phyloP scores from a whole-genome alignment of 495 filamentous ascomycete species.

The Penicillium steckii region DNA sequence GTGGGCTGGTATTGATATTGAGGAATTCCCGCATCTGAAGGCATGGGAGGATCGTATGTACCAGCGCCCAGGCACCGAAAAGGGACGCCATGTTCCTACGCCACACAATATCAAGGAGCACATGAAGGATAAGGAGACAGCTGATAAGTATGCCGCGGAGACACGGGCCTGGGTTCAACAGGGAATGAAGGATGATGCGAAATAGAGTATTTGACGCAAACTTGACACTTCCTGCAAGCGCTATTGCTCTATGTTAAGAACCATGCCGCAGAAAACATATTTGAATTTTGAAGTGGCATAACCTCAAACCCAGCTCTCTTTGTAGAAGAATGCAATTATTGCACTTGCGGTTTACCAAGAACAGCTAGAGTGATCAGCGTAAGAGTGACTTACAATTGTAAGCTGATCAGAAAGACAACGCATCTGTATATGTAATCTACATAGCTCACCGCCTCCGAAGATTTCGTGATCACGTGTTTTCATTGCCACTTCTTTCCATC shows the following conservation, averaged over 20 bases:
- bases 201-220: too few relatives aligned
- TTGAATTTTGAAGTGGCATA: too few relatives aligned
- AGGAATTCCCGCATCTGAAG: constrained; percentile 74
- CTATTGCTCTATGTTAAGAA: too few relatives aligned
- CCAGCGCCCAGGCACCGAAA: constrained; percentile 66
- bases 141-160: constrained; percentile 52
- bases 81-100: constrained; percentile 74
- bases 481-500: constrained; percentile 10
- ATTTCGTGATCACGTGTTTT: background rate
- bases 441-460: background rate
- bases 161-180: constrained; percentile 59
- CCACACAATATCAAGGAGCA: constrained; percentile 62
- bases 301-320: too few relatives aligned
- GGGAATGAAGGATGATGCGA: constrained; percentile 60
- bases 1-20: constrained; percentile 73
- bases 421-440: background rate
- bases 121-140: constrained; percentile 51
- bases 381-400: too few relatives aligned
- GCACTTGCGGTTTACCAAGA: too few relatives aligned
- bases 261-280: too few relatives aligned
- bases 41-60: constrained; percentile 72
- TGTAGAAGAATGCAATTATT: too few relatives aligned
- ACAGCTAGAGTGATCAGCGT: too few relatives aligned
- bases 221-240: too few relatives aligned
- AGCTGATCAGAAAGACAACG: background rate